Evolutionary conservation across 2,329 filamentous ascomycete species (phyloP), one percentile per base, ranked within the genome.

Genomic region (Cordyceps cicadae): DNA sequence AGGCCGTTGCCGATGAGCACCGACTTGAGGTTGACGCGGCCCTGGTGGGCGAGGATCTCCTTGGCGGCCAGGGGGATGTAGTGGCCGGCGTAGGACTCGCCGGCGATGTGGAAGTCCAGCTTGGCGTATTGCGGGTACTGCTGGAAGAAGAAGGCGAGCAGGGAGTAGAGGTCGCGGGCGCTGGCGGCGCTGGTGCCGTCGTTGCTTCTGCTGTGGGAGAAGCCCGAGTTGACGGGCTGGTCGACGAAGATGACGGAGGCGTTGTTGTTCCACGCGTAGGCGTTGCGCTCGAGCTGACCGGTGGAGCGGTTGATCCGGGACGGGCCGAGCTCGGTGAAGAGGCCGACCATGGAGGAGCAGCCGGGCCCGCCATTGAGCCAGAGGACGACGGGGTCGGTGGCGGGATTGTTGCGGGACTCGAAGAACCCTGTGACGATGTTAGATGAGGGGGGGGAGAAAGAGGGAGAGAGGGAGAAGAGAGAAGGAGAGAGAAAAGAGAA

Each of bases 181-280:
- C 94, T 94, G 67, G 94, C 93, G 63, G 96, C 86, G 32, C 93
- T 97, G 83, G 94, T 92, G 79, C 87, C 92, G 69, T 97, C 93
- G 21, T 87, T 81, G 71, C 88, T 86, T 66, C 90, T 92, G 67
- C 90, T 95, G 83, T 99, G 97, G 14, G 94, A 99, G 81, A 92
- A 99, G 67, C 94, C 94, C 64, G 96, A 92, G 70, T 97, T 97
- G 79, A 99, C 93, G 63, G 94, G 94, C 79, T 99, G 94, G 76
- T 99, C 94, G 64, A 99, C 87, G 88, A 99, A 99, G 77, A 99
- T 97, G 72, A 99, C 92, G 54, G 92, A 97, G 65, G 94, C 94
- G 70, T 99, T 97, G 75, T 86, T 87, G 79, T 97, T 99, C 94
- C 94, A 99, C 6, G 92, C 90, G 76, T 86, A 87, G 54, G 90